Percentiles rank a stretch among this genome's conserved stretches.
These are phyloP conservation scores for Capronia americana DNA, from an alignment of 2,329 filamentous ascomycete genomes.

Conservation along the genomic window DNA sequence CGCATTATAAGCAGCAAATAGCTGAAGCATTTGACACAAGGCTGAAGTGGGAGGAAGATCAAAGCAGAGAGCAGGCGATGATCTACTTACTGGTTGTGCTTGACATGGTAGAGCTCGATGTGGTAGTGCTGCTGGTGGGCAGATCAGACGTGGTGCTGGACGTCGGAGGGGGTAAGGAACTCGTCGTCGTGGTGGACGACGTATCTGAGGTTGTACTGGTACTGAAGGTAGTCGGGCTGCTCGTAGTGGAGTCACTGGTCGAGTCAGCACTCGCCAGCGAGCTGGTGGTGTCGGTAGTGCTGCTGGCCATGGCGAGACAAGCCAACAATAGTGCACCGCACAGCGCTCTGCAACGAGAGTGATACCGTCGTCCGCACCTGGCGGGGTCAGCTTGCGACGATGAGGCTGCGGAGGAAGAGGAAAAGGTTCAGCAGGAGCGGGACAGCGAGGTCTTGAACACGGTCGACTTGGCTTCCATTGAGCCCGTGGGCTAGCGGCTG, in stretches of 20 bases:
- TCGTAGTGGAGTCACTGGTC: not conserved
- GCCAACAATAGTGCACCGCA: conserved; percentile 25
- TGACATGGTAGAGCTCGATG: conserved; percentile 8
- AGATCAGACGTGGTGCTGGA: conserved; percentile 6
- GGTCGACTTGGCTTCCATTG: not conserved
- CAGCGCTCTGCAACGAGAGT: conserved; percentile 5
- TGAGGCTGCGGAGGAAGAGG: conserved; percentile 28
- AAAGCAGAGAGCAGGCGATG: conserved; percentile 11
- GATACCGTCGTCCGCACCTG: conserved; percentile 6
- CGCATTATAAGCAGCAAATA: conserved; percentile 25
- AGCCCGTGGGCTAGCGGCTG: conserved; percentile 3
- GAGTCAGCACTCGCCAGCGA: conserved; percentile 11
- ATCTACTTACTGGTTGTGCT: conserved; percentile 27
- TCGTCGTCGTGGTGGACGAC: conserved; percentile 11
- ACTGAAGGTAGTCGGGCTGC: conserved; percentile 13
- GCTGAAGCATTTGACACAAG: conserved; percentile 4
- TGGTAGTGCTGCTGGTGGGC: not conserved
- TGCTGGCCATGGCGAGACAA: conserved; percentile 25
- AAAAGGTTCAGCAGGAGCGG: conserved; percentile 25
- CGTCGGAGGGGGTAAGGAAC: not conserved
- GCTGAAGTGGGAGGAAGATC: conserved; percentile 16
- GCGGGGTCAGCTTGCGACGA: conserved; percentile 14
- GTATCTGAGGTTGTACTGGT: conserved; percentile 12
- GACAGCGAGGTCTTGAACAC: conserved; percentile 28
- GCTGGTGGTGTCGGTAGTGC: not conserved